Conservation (phyloP, 2,329 filamentous ascomycete species). For the Talaromyces sp. region DNA sequence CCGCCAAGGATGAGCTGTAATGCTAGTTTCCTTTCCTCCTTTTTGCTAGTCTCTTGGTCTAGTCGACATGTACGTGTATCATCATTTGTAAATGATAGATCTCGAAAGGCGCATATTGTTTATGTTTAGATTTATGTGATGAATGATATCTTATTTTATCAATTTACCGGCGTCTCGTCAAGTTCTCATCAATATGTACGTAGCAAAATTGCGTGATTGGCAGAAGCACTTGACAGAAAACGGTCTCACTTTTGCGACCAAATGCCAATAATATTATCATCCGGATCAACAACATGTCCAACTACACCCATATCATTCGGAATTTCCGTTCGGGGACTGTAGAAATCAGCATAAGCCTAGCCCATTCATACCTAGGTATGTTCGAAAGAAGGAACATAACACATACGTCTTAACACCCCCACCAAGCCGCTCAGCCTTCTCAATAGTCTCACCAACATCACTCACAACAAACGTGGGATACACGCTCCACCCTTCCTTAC, state of each 20-base stretch:
- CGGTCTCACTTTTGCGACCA: constrained; percentile 16
- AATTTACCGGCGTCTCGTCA: not conserved
- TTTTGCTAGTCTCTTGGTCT: not conserved
- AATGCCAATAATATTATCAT: constrained; percentile 8
- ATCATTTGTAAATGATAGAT: constrained; percentile 20
- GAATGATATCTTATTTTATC: not conserved
- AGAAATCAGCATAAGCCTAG: constrained; percentile 9
- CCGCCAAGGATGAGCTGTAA: constrained; percentile 20
- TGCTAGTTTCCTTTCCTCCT: not conserved
- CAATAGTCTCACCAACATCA: constrained; percentile 15
- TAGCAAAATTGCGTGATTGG: not conserved
- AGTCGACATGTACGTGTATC: constrained; percentile 8
- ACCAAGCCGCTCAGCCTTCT: constrained; percentile 8
- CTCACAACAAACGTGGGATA: constrained; percentile 13
- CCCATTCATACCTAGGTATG: not conserved
- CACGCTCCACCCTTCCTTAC: constrained; percentile 13
- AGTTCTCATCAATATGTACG: not conserved
- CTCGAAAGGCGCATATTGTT: constrained; percentile 14
- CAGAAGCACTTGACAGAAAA: too few relatives aligned
- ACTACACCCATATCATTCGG: constrained; percentile 14
- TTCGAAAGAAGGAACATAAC: not conserved
- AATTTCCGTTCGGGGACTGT: constrained; percentile 12
- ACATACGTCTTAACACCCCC: constrained; percentile 15
- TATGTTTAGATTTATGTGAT: constrained; percentile 13
- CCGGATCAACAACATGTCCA: constrained; percentile 15